Evolutionary conservation across 1,139 yeast species (phyloP), one percentile per base, ranked within the genome.

Genomic region (Geotrichum phurueaensis): DNA sequence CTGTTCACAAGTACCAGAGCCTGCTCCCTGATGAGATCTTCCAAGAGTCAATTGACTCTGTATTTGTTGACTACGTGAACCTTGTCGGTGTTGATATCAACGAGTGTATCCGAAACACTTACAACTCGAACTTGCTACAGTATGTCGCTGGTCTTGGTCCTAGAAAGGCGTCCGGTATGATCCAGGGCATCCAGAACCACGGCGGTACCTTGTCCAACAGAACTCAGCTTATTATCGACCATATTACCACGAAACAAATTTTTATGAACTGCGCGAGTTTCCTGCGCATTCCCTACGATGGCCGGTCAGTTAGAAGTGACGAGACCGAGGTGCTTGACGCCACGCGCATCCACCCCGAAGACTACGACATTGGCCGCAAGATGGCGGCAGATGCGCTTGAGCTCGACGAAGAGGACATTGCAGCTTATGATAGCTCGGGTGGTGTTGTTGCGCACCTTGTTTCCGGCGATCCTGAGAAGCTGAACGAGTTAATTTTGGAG

Each of bases 321-420:
- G 84, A 85, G 51, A 83, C 88, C 51, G 98, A 94, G 69, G 79
- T 89, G 58, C 79, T 94, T 65, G 99, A 94, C 75, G 92, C 96
- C 47, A 94, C 99, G 0, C 84, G 99, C 76, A 91, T 95, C 54
- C 99, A 94, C 69, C 99, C 99, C 3, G 98, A 95, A 74, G 99
- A 94, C 75, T 94, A 94, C 71, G 96, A 89, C 64, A 80, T 94
- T 68, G 98, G 98, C 1, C 84, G 95, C 61, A 94, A 94, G 72
- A 92, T 94, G 91, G 98, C 98, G 10, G 95, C 97, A 1, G 99
- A 94, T 78, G 98, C 99, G 1, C 80, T 94, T 65, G 99, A 95
- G 70, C 81, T 91, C 66, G 97, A 92, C 70, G 99, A 95, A 70
- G 98, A 92, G 74, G 97, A 92, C 68, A 81, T 89, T 71, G 89